These are phyloP conservation scores for Calamus simplicifolius DNA, from an alignment of 176 grass and related monocot species.

Conservation along the genomic window DNA sequence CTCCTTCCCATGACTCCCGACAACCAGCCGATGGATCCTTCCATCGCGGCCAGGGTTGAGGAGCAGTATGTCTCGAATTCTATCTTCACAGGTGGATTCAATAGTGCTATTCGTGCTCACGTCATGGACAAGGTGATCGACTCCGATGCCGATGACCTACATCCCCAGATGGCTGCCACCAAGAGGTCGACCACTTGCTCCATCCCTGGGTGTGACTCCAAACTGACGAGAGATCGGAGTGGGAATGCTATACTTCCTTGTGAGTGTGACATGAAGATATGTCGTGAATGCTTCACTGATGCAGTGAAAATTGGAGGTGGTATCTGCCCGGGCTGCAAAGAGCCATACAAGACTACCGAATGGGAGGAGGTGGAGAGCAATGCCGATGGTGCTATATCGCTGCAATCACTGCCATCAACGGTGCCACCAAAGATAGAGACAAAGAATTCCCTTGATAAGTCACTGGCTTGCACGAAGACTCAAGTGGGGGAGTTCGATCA, in stretches of 20 bases:
- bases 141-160: neutral
- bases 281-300: conserved; percentile 84
- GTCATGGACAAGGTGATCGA: conserved; percentile 44
- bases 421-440: conserved; percentile 38
- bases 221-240: conserved; percentile 45
- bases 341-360: conserved; percentile 71
- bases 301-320: conserved; percentile 49
- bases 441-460: conserved; percentile 52
- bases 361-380: conserved; percentile 51
- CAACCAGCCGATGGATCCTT: conserved; percentile 64
- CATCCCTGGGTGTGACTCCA: conserved; percentile 57
- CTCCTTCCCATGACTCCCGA: conserved; percentile 94
- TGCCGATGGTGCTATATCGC: conserved; percentile 46
- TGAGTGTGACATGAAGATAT: conserved; percentile 95
- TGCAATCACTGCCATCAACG: conserved; percentile 23
- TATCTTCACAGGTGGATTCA: conserved; percentile 96
- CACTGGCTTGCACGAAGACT: conserved; percentile 23
- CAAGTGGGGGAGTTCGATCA: conserved; percentile 71
- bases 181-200: conserved; percentile 36
- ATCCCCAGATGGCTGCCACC: conserved; percentile 16
- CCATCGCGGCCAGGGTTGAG: conserved; percentile 22
- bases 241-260: conserved; percentile 61
- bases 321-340: conserved; percentile 82
- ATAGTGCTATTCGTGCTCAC: conserved; percentile 74
- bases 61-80: conserved; percentile 73